These are phyloP conservation scores for Grammothele lineata DNA, from an alignment of 768 basidiomycete species.

Conservation along the genomic window DNA sequence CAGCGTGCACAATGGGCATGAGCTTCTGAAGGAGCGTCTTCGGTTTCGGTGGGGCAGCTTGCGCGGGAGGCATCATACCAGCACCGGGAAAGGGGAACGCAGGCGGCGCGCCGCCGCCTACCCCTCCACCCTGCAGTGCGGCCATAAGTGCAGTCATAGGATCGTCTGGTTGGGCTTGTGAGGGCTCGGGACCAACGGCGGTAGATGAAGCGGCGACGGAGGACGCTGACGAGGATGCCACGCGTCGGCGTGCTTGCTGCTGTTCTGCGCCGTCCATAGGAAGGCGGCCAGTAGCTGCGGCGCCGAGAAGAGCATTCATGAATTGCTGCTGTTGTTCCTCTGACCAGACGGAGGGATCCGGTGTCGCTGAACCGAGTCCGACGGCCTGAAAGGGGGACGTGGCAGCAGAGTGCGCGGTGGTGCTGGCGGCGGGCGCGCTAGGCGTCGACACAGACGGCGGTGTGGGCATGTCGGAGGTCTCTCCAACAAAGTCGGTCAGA, in stretches of 20 bases:
- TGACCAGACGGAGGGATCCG: slow-evolving; percentile 61
- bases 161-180: slow-evolving; percentile 18
- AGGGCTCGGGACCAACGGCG: neutral
- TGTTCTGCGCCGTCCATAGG: slow-evolving; percentile 8
- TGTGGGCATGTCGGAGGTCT: slow-evolving; percentile 29
- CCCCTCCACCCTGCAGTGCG: slow-evolving; percentile 22
- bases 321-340: slow-evolving; percentile 67
- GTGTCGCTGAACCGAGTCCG: slow-evolving; percentile 21
- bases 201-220: slow-evolving; percentile 1
- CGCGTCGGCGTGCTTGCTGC: neutral
- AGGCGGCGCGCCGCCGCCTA: slow-evolving; percentile 13
- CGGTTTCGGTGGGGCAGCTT: slow-evolving; percentile 19
- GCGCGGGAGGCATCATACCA: slow-evolving; percentile 13
- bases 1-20: slow-evolving; percentile 61
- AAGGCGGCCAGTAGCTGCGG: slow-evolving; percentile 4
- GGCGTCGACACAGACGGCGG: slow-evolving; percentile 19
- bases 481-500: slow-evolving; percentile 35
- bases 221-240: slow-evolving; percentile 5
- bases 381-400: slow-evolving; percentile 21
- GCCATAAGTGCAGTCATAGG: slow-evolving; percentile 32
- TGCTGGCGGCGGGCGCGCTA: slow-evolving; percentile 11
- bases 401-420: neutral
- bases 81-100: slow-evolving; percentile 27
- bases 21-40: slow-evolving; percentile 52
- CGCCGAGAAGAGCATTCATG: slow-evolving; percentile 57